A percentile compares a stretch with the other conserved stretches of the same genome.
These are phyloP conservation scores for Hygrocybe punicea DNA, from an alignment of 768 basidiomycete genomes.

Conservation along the genomic window DNA sequence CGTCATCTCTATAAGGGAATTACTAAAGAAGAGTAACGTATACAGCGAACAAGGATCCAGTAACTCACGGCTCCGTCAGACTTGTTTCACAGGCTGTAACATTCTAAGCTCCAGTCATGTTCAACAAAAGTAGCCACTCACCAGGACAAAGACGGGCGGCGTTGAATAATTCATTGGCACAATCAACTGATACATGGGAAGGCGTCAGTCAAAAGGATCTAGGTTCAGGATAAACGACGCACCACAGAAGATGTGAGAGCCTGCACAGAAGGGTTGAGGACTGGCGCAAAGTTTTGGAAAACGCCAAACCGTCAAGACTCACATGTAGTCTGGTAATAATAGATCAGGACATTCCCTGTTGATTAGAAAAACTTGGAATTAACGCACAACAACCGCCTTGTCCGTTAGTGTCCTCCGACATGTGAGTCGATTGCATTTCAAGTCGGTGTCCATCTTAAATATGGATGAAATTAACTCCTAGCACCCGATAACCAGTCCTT, in stretches of 20 bases:
- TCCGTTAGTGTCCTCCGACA: conserved; percentile 66
- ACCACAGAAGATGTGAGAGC: conserved; percentile 88
- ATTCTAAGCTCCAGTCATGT: not conserved
- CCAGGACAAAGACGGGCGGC: conserved; percentile 77
- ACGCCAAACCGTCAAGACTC: conserved; percentile 15
- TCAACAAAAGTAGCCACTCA: conserved; percentile 20
- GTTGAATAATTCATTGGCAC: conserved; percentile 81
- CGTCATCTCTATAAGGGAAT: conserved; percentile 48
- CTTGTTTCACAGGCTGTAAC: conserved; percentile 72
- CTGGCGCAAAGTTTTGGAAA: not conserved
- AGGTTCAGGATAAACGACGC: conserved; percentile 18
- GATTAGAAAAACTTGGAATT: not conserved
- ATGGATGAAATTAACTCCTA: not conserved
- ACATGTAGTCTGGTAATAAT: conserved; percentile 51
- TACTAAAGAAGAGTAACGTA: conserved; percentile 4
- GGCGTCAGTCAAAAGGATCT: not conserved
- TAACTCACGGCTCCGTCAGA: conserved; percentile 69
- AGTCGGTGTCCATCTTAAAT: conserved; percentile 62
- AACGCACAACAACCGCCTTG: conserved; percentile 75
- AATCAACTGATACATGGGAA: conserved; percentile 53
- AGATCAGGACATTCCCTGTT: not conserved
- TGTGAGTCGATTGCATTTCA: conserved; percentile 76
- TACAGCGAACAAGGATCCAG: not conserved
- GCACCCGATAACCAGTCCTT: too few relatives aligned
- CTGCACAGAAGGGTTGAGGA: conserved; percentile 34